phyloP scores from a whole-genome alignment of 192 early-diverging fungal genomes.

The Umbelopsis sp. region DNA sequence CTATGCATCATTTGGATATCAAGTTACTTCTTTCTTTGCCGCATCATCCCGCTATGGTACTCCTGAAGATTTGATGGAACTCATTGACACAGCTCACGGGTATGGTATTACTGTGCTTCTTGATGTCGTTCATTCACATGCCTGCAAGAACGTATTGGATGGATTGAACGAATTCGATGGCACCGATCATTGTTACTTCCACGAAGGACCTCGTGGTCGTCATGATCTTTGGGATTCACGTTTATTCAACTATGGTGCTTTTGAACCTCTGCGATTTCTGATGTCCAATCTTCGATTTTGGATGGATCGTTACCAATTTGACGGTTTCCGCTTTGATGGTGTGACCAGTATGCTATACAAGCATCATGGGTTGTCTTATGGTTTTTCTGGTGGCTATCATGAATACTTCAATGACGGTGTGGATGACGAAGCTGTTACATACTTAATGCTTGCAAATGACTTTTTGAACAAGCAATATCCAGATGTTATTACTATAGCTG shows the following conservation, averaged over 20 bases:
- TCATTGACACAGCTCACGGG: conserved; percentile 91
- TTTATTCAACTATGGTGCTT: conserved; percentile 93
- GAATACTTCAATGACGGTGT: conserved; percentile 91
- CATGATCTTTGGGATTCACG: conserved; percentile 94
- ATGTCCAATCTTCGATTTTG: conserved; percentile 95
- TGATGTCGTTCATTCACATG: conserved; percentile 96
- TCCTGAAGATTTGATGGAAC: conserved; percentile 89
- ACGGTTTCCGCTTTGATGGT: conserved; percentile 98
- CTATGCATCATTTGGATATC: conserved; percentile 97
- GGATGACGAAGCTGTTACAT: conserved; percentile 86
- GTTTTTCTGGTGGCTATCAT: conserved; percentile 90
- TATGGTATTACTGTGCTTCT: conserved; percentile 86
- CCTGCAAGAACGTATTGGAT: conserved; percentile 93
- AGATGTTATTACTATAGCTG: conserved; percentile 86
- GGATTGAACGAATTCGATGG: conserved; percentile 97
- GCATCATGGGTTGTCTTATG: conserved; percentile 94
- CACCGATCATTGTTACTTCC: conserved; percentile 96
- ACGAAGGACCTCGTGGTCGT: conserved; percentile 78
- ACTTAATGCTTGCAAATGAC: conserved; percentile 92
- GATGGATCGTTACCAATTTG: conserved; percentile 87
- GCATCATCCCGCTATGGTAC: conserved; percentile 90
- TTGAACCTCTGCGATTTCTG: conserved; percentile 91
- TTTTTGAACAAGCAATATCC: conserved; percentile 82
- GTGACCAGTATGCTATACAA: conserved; percentile 96
- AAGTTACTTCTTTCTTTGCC: conserved; percentile 97